Evolutionary conservation across 306 rosid genomes (phyloP).

Genomic region (Macrotyloma uniflorum): DNA sequence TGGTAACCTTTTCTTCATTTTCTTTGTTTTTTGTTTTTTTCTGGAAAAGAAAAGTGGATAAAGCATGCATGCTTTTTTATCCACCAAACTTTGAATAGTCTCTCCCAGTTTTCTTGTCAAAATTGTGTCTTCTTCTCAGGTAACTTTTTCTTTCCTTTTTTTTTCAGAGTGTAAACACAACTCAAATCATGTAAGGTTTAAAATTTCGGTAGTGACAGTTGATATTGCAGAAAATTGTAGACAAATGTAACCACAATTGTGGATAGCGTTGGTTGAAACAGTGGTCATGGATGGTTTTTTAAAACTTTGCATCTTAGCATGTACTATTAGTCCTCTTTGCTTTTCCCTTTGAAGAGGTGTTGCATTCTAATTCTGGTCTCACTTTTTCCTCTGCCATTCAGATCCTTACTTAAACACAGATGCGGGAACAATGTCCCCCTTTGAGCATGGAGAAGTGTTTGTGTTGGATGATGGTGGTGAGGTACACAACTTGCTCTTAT

Average conservation of each 20-base stretch:
- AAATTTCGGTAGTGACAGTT: neutral
- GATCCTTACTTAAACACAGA: constrained; percentile 98
- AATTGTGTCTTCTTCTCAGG: neutral
- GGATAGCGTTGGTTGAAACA: neutral
- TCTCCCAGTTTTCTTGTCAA: constrained; percentile 1
- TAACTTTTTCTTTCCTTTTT: neutral
- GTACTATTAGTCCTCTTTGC: neutral
- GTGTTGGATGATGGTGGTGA: constrained; percentile 98
- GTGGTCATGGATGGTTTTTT: neutral
- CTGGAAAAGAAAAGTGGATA: neutral
- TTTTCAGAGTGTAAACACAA: neutral
- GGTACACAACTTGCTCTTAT: constrained; percentile 52
- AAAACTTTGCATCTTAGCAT: neutral
- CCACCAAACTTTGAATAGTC: constrained; percentile 23
- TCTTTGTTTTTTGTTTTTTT: neutral
- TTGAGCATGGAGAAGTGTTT: constrained; percentile 94
- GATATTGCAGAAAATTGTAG: neutral
- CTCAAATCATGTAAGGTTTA: neutral
- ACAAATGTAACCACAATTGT: neutral
- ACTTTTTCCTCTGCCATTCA: constrained; percentile 36
- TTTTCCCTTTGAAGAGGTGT: constrained; percentile 1
- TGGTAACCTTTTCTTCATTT: constrained; percentile 52
- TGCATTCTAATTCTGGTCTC: constrained; percentile 13
- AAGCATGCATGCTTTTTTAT: constrained; percentile 27
- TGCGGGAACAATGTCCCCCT: constrained; percentile 98